These are phyloP conservation scores for Stachybotrys elegans DNA, from an alignment of 2,329 filamentous ascomycete genomes.

Conservation along the genomic window DNA sequence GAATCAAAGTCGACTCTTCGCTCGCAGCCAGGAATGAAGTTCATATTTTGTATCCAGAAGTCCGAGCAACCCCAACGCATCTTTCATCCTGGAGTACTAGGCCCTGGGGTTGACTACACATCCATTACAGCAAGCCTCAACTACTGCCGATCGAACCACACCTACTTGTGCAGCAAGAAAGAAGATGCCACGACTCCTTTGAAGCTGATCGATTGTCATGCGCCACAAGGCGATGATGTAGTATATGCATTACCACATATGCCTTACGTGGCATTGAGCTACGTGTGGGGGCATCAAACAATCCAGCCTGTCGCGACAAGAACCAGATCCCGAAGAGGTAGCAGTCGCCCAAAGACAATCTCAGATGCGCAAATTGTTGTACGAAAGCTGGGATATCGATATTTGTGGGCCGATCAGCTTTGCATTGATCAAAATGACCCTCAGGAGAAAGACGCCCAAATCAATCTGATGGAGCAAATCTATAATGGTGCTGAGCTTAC, in stretches of 20 bases:
- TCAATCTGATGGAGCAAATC: conserved; percentile 14
- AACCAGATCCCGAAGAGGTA: no score
- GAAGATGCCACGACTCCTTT: background rate
- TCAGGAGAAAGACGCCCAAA: conserved; percentile 9
- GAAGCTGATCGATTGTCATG: conserved; percentile 1
- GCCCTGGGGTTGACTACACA: background rate
- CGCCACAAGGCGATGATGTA: background rate
- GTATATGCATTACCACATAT: background rate
- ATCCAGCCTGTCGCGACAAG: no score
- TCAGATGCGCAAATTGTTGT: background rate
- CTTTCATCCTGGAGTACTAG: background rate
- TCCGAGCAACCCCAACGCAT: background rate
- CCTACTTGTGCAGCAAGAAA: background rate
- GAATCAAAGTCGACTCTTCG: background rate
- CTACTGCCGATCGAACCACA: background rate
- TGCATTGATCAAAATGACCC: conserved; percentile 17
- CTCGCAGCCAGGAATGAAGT: background rate
- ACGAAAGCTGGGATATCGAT: background rate
- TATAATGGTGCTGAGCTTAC: conserved; percentile 12
- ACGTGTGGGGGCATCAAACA: background rate
- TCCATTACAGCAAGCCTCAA: background rate
- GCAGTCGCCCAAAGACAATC: background rate
- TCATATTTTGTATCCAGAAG: background rate
- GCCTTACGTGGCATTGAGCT: background rate
- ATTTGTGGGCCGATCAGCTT: background rate